Evolutionary conservation across 2,329 filamentous ascomycete species (phyloP).

Genomic region (Apiospora aurea): DNA sequence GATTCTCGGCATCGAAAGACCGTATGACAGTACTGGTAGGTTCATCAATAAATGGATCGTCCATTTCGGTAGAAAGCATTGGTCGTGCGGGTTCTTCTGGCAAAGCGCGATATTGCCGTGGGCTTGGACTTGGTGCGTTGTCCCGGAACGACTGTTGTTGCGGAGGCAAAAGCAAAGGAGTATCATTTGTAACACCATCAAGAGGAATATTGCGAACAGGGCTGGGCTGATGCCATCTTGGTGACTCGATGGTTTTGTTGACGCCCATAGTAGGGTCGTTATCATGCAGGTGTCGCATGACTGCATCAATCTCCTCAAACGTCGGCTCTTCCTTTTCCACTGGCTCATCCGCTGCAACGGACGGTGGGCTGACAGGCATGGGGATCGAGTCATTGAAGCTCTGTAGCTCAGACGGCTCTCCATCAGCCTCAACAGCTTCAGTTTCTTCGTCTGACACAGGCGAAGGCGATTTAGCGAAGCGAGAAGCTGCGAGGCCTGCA

Average conservation of each 20-base stretch:
- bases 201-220: conserved; percentile 48
- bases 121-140: conserved; percentile 77
- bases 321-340: conserved; percentile 52
- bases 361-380: conserved; percentile 41
- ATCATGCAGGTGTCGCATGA: conserved; percentile 86
- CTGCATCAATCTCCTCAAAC: conserved; percentile 88
- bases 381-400: conserved; percentile 41
- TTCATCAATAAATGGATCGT: conserved; percentile 68
- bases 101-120: conserved; percentile 59
- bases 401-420: conserved; percentile 39
- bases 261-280: conserved; percentile 77
- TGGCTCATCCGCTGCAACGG: conserved; percentile 35
- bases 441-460: conserved; percentile 39
- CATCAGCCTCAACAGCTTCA: conserved; percentile 24
- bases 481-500: conserved; percentile 52
- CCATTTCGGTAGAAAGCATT: conserved; percentile 61
- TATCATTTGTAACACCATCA: conserved; percentile 41
- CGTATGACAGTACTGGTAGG: conserved; percentile 51
- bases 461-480: conserved; percentile 52
- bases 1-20: conserved; percentile 54
- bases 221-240: conserved; percentile 55
- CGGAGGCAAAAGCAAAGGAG: conserved; percentile 60
- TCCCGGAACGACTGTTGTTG: conserved; percentile 61
- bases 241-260: conserved; percentile 63
- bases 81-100: conserved; percentile 55